A percentile compares a stretch with the other conserved stretches of the same genome.
These are phyloP conservation scores for Calonectria pauciramosa DNA, from an alignment of 2,329 filamentous ascomycete genomes.

Conservation along the genomic window DNA sequence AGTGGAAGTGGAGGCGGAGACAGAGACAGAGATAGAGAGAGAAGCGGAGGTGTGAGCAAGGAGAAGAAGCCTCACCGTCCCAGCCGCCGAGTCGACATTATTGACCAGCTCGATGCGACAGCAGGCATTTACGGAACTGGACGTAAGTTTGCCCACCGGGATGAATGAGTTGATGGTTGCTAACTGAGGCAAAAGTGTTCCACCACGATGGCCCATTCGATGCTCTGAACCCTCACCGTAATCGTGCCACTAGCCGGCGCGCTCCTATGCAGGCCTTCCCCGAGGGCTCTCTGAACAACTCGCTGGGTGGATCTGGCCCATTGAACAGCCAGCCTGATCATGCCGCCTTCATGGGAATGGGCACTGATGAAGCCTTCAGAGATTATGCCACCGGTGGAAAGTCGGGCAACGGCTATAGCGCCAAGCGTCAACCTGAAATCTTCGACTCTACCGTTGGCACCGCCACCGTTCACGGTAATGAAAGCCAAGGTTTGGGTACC, in stretches of 20 bases:
- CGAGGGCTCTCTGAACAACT: conserved; percentile 92
- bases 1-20: conserved; percentile 62
- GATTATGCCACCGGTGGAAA: conserved; percentile 73
- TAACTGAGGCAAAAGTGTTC: conserved; percentile 76
- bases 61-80: conserved; percentile 53
- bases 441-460: conserved; percentile 79
- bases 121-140: conserved; percentile 95
- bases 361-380: conserved; percentile 85
- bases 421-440: conserved; percentile 57
- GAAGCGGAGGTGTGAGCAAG: conserved; percentile 62
- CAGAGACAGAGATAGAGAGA: too few relatives aligned
- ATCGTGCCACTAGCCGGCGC: conserved; percentile 83
- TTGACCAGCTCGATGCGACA: conserved; percentile 96
- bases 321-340: conserved; percentile 86
- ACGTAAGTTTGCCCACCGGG: conserved; percentile 68
- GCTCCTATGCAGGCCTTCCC: conserved; percentile 98
- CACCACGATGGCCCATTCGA: conserved; percentile 99
- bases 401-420: conserved; percentile 41
- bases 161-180: not conserved
- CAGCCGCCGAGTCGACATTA: conserved; percentile 80
- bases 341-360: conserved; percentile 85
- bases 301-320: conserved; percentile 88
- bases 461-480: conserved; percentile 85
- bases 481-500: conserved; percentile 87
- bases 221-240: conserved; percentile 94